Percentiles rank a stretch among this genome's conserved stretches.
phyloP scores from a whole-genome alignment of 2,329 filamentous ascomycete genomes.

The Aspergillus arachidicola region DNA sequence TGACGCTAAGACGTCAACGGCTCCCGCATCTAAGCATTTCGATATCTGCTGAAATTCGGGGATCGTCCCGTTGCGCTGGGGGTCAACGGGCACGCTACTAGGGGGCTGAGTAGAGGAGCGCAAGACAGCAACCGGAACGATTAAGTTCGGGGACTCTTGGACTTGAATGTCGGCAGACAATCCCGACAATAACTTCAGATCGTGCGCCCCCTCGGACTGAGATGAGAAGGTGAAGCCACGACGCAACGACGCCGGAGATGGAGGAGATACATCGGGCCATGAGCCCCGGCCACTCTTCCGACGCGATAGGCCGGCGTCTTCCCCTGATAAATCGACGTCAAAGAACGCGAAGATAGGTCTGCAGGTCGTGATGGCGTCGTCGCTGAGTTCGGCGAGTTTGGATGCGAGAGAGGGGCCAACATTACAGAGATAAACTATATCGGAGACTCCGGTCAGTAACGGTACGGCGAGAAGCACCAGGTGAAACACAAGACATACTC shows the following conservation, averaged over 20 bases:
- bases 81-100: slow-evolving; percentile 19
- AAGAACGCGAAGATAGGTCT: slow-evolving; percentile 60
- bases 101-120: slow-evolving; percentile 29
- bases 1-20: slow-evolving; percentile 80
- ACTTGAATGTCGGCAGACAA: slow-evolving; percentile 54
- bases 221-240: slow-evolving; percentile 47
- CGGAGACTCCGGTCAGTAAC: slow-evolving; percentile 15
- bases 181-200: slow-evolving; percentile 50
- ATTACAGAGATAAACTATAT: slow-evolving; percentile 56
- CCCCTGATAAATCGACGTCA: slow-evolving; percentile 49
- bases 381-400: slow-evolving; percentile 56
- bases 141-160: slow-evolving; percentile 51
- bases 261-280: slow-evolving; percentile 32
- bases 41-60: slow-evolving; percentile 60
- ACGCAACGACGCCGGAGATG: slow-evolving; percentile 35
- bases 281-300: slow-evolving; percentile 34
- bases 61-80: slow-evolving; percentile 32
- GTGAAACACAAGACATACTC: slow-evolving; percentile 44
- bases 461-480: slow-evolving; percentile 15
- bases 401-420: slow-evolving; percentile 56
- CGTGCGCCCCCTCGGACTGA: slow-evolving; percentile 51
- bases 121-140: slow-evolving; percentile 54
- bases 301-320: slow-evolving; percentile 40
- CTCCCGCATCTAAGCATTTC: slow-evolving; percentile 81
- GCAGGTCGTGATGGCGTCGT: slow-evolving; percentile 47